Evolutionary conservation across 495 filamentous ascomycete species (phyloP).

Genomic region (Pyronema domesticum): DNA sequence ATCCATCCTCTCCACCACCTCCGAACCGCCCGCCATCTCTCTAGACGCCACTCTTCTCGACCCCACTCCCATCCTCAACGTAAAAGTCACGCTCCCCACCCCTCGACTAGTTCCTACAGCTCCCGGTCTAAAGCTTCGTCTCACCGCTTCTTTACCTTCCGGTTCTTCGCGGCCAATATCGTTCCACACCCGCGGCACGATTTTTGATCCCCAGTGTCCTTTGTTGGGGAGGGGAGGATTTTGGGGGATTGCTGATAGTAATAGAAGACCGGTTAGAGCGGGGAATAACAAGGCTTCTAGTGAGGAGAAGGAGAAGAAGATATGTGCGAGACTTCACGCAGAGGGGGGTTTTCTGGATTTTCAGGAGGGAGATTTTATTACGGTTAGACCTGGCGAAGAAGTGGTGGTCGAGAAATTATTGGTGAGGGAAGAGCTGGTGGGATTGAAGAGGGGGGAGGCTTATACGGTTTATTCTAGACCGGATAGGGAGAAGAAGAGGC

Average conservation of each 20-base stretch:
- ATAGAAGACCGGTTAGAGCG: neutral
- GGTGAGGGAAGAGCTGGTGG: neutral
- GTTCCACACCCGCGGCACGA: neutral
- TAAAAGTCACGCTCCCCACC: neutral
- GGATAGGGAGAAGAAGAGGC: constrained; percentile 1
- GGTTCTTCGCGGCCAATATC: neutral
- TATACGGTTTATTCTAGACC: constrained; percentile 1
- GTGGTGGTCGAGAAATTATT: neutral
- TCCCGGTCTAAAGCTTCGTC: neutral
- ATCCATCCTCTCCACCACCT: neutral
- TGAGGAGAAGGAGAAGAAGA: neutral
- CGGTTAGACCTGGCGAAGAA: neutral
- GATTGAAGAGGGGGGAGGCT: neutral
- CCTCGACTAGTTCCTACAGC: neutral
- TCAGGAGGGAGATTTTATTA: neutral
- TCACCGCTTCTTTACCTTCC: neutral
- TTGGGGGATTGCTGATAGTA: neutral
- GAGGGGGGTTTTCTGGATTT: neutral
- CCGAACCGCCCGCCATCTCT: neutral
- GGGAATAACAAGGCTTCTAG: neutral
- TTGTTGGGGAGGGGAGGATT: neutral
- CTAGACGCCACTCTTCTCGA: neutral
- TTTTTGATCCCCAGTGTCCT: neutral
- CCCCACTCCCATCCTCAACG: neutral
- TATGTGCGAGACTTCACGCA: neutral